Base-by-base conservation (phyloP, 78 protist species). In the Speleostelium caveatum region DNA sequence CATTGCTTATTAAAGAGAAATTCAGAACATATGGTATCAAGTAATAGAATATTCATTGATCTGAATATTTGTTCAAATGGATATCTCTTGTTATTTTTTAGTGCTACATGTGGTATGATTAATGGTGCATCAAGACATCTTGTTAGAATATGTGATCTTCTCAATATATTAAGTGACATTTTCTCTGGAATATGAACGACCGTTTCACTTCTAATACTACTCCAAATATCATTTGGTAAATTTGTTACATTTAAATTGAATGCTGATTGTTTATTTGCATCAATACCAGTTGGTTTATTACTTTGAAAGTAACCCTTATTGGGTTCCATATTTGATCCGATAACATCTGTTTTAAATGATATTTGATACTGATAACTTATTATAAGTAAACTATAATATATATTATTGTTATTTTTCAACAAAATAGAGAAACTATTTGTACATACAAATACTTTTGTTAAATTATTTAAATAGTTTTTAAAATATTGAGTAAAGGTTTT, bases 1-100 rank as follows among this genome's bases (percentile, higher is more conserved):
- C 91, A 83, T 42, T 83, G 77, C 59, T 66, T 59, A 39, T 32
- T 36, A 62, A 83, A 83, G 22, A 83, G 42, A 26, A 69, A 83
- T 36, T 83, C 91, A 22, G 79, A 69, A 8, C 79, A 83, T 24
- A 83, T 66, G 1, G 91, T 83, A 33, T 83, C 91, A 49, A 83
- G 53, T 7, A 83, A 24, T 32, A 83, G 30, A 12, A 83, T 83
- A 45, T 83, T 83, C 80, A 83, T 83, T 39, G 91, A 83, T 56
- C 91, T 67, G 39, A 69, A 83, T 38, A 83, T 83, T 33, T 83
- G 91, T 42, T 83, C 91, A 16, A 83, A 69, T 67, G 91, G 91
- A 59, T 83, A 83, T 45, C 60, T 83, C 32, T 83, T 83, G 36
- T 60, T 62, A 28, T 83, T 83, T n/a, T 68, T 80, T 0, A 80